These are phyloP conservation scores for Podochytrium sp. DNA, from an alignment of 192 early-diverging fungal genomes.

Conservation along the genomic window DNA sequence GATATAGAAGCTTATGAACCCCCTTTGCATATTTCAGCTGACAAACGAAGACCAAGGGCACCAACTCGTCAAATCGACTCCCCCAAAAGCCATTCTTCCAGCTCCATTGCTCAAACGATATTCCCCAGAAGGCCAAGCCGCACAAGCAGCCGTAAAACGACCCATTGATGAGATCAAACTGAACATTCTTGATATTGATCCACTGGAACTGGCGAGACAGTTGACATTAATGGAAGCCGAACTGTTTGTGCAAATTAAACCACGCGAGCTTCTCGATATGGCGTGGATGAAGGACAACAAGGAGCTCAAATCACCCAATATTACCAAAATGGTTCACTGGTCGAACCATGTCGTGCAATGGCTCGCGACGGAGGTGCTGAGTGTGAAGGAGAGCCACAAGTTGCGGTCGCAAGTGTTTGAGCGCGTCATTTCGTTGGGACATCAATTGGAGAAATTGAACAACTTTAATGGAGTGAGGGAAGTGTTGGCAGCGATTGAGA, in stretches of 20 bases:
- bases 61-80: constrained; percentile 23
- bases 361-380: constrained; percentile 59
- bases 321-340: constrained; percentile 59
- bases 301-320: constrained; percentile 56
- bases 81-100: constrained; percentile 61
- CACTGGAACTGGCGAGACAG: constrained; percentile 60
- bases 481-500: constrained; percentile 58
- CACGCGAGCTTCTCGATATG: constrained; percentile 55
- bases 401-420: constrained; percentile 49
- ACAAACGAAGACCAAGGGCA: constrained; percentile 30
- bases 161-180: constrained; percentile 29
- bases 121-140: constrained; percentile 29
- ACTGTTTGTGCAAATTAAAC: constrained; percentile 54
- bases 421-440: constrained; percentile 45
- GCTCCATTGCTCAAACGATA: constrained; percentile 43
- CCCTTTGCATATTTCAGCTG: constrained; percentile 14
- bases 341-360: constrained; percentile 63
- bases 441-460: constrained; percentile 51
- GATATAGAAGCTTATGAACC: too few relatives aligned
- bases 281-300: constrained; percentile 66
- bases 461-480: constrained; percentile 68
- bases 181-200: constrained; percentile 55
- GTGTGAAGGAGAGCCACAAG: constrained; percentile 49
- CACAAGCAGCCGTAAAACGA: neutral
- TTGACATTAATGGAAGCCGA: constrained; percentile 61